phyloP scores from a whole-genome alignment of 1,284 basidiomycete genomes.

The Phellinidium pouzarii region DNA sequence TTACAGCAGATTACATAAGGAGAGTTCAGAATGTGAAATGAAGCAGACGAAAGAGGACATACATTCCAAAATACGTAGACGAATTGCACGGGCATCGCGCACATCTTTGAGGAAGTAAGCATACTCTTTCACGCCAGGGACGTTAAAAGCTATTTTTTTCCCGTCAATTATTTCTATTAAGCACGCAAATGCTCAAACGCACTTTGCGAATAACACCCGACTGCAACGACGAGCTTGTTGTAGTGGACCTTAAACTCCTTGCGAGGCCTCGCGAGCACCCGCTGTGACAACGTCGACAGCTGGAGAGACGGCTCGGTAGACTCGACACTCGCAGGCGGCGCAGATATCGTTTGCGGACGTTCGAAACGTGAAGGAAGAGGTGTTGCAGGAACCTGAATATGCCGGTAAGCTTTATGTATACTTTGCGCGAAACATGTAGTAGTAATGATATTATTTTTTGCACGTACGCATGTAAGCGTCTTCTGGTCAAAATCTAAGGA shows the following conservation, averaged over 20 bases:
- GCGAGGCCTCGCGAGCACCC: conserved; percentile 16
- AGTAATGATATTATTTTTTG: not conserved
- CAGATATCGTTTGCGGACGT: conserved; percentile 5
- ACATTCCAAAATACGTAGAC: conserved; percentile 71
- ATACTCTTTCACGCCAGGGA: conserved; percentile 68
- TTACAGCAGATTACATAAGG: conserved; percentile 7
- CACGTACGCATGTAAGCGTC: conserved; percentile 49
- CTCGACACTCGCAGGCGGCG: not conserved
- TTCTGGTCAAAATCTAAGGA: conserved; percentile 64
- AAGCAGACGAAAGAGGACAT: conserved; percentile 21
- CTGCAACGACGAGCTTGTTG: conserved; percentile 80
- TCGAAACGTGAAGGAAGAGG: conserved; percentile 15
- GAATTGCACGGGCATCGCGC: conserved; percentile 74
- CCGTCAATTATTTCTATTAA: not conserved
- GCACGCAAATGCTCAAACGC: conserved; percentile 26
- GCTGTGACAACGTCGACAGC: conserved; percentile 10
- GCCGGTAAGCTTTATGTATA: not conserved
- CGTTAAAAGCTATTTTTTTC: conserved; percentile 44
- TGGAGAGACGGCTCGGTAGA: conserved; percentile 1
- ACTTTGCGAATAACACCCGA: conserved; percentile 83
- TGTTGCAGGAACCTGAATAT: conserved; percentile 16
- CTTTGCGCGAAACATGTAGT: not conserved
- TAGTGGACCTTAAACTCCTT: conserved; percentile 50
- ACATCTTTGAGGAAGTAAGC: conserved; percentile 82
- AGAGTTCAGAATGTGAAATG: not conserved